Evolutionary conservation across 495 filamentous ascomycete genomes (phyloP), one percentile per base, ranked within the genome.

Genomic region (Trichoderma virens): DNA sequence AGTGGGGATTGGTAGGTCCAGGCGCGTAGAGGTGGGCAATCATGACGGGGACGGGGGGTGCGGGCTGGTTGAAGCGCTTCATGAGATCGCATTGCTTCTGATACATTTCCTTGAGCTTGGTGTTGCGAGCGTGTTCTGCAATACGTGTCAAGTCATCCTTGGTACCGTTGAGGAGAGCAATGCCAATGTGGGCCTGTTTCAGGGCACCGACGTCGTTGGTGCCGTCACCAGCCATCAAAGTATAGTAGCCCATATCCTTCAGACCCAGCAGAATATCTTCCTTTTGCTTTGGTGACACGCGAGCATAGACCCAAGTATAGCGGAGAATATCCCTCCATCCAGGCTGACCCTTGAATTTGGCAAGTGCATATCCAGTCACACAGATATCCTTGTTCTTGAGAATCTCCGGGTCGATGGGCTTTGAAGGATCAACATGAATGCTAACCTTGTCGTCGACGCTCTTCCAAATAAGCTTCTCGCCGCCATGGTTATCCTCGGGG

Each of bases 131-230:
- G 75, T 99, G 92, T 67, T 98, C 93, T 16, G 88, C 86, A 67
- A 99, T 99, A 70, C 87, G 89, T 59, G 88, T 88, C 43, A 99
- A 81, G 72, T 97, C 94, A 2, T 97, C 88, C 70, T 86, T 87
- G 2, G 94, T 93, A 34, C 94, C 94, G 73, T 99, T 99, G 65
- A 99, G 83, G 39, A 99, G 86, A 14, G 94, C 94, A 67, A 98
- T 90, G 71, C 94, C 94, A 64, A 99, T 89, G 69, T 99, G 95
- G 28, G 94, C 95, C 80, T 99, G 94, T 82, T 99, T 99, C 71
- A 99, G 78, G 35, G 94, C 94, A 47, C 94, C 94, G 61, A 99
- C 94, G 73, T 99, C 94, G 71, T 99, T 99, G 60, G 94, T 99
- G 66, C 94, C 94, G 71, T 99, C 94, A 72, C 94, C 94, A 67